Percentiles rank a stretch among this genome's conserved stretches.
Conservation (phyloP, 768 basidiomycete genomes). For the Boletus insuetus region DNA sequence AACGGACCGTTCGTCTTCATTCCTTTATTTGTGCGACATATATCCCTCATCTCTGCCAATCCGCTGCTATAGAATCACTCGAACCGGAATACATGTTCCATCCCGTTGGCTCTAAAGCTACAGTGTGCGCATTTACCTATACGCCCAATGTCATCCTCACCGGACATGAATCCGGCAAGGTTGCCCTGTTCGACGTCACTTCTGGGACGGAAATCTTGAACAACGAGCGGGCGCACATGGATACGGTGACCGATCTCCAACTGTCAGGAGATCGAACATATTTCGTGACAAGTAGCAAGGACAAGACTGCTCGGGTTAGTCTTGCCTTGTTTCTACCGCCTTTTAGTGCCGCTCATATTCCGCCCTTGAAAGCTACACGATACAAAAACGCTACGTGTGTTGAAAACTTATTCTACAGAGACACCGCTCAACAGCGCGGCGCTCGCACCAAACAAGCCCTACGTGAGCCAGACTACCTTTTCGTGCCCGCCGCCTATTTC, state of each 20-base stretch:
- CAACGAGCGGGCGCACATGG: constrained; percentile 87
- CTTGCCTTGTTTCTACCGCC: background rate
- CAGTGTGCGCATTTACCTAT: constrained; percentile 89
- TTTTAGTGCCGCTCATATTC: background rate
- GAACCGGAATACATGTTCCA: constrained; percentile 80
- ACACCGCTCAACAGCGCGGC: constrained; percentile 95
- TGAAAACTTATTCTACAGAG: constrained; percentile 93
- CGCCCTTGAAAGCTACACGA: constrained; percentile 67
- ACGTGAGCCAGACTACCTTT: constrained; percentile 46
- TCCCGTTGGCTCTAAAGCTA: constrained; percentile 93
- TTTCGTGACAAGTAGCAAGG: constrained; percentile 95
- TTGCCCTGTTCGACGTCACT: constrained; percentile 87
- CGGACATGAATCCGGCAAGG: constrained; percentile 95
- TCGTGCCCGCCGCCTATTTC: no score
- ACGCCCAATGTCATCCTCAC: constrained; percentile 79
- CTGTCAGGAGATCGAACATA: constrained; percentile 87
- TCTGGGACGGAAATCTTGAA: constrained; percentile 78
- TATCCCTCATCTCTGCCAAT: background rate
- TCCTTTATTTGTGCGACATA: no score
- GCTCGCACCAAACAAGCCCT: constrained; percentile 79
- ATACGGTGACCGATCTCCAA: constrained; percentile 90
- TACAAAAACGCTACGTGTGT: constrained; percentile 80
- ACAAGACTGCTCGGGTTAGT: constrained; percentile 89
- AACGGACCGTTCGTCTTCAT: constrained; percentile 61
- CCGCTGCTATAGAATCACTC: constrained; percentile 53